These are phyloP conservation scores for Aspergillus brunneoviolaceus DNA, from an alignment of 2,329 filamentous ascomycete genomes.

Conservation along the genomic window DNA sequence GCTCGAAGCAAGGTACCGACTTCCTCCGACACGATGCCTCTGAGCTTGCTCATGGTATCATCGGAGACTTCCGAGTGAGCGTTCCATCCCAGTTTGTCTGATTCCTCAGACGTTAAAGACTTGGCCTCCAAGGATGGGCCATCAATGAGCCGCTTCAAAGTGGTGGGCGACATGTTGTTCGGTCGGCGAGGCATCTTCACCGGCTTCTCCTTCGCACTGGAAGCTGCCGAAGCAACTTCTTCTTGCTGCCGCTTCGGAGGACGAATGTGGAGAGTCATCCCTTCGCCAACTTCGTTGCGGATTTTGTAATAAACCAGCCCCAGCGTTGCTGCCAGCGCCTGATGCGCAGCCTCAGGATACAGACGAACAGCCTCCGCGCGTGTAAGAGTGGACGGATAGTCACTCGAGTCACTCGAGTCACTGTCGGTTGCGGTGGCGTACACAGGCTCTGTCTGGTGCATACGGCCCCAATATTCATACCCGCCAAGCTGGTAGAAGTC, in stretches of 20 bases:
- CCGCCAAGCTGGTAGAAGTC: conserved; percentile 43
- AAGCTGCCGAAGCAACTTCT: conserved; percentile 32
- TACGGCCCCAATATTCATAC: conserved; percentile 40
- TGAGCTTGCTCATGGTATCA: conserved; percentile 39
- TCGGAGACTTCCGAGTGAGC: conserved; percentile 38
- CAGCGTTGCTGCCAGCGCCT: conserved; percentile 40
- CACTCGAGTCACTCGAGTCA: conserved; percentile 42
- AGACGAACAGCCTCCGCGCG: conserved; percentile 36
- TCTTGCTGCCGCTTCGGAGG: conserved; percentile 39
- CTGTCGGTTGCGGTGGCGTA: conserved; percentile 28
- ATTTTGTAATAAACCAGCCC: conserved; percentile 45
- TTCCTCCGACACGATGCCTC: conserved; percentile 38
- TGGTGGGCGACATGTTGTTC: conserved; percentile 31
- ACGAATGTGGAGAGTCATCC: conserved; percentile 28
- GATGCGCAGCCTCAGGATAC: conserved; percentile 42
- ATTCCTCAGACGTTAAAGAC: conserved; percentile 31
- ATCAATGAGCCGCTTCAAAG: conserved; percentile 33
- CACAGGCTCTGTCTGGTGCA: conserved; percentile 33
- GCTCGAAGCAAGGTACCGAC: conserved; percentile 35
- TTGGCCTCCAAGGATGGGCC: conserved; percentile 36
- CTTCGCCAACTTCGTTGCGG: conserved; percentile 41
- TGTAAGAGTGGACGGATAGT: conserved; percentile 35
- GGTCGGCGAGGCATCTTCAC: conserved; percentile 37
- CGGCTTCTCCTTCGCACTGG: conserved; percentile 35
- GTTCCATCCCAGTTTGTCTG: conserved; percentile 38